phyloP scores from a whole-genome alignment of 1,139 yeast genomes.

The Ogataea hybrid region DNA sequence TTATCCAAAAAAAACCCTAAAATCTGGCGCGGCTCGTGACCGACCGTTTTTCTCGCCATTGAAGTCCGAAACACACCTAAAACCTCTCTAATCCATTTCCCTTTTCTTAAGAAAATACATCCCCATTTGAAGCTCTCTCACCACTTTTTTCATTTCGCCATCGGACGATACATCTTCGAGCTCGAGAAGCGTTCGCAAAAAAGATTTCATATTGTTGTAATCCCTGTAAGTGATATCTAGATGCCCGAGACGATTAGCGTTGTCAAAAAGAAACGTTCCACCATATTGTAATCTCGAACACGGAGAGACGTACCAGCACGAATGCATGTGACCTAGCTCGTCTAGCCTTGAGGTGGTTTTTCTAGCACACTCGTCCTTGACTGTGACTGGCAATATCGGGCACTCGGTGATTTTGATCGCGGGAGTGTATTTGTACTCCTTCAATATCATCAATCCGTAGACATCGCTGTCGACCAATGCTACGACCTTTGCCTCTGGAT shows the following conservation, averaged over 20 bases:
- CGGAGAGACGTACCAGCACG: conserved; percentile 10
- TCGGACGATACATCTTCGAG: conserved; percentile 8
- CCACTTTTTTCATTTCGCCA: conserved; percentile 22
- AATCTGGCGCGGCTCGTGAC: conserved; percentile 1
- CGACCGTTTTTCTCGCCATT: background rate
- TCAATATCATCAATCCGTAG: conserved; percentile 62
- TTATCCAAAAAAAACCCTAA: background rate
- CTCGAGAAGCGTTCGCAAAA: conserved; percentile 19
- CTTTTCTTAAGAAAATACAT: conserved; percentile 32
- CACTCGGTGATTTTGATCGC: conserved; percentile 4
- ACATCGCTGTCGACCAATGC: conserved; percentile 62
- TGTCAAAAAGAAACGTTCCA: conserved; percentile 19
- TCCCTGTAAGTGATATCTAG: conserved; percentile 29
- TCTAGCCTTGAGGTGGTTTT: conserved; percentile 5
- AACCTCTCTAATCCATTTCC: conserved; percentile 14
- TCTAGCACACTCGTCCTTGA: background rate
- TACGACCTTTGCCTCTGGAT: conserved; percentile 41
- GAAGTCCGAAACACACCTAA: conserved; percentile 9
- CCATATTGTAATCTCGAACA: conserved; percentile 14
- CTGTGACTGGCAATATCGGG: background rate
- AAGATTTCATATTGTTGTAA: conserved; percentile 29
- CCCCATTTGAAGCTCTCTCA: conserved; percentile 45
- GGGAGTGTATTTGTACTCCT: conserved; percentile 34
- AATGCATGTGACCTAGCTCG: conserved; percentile 8
- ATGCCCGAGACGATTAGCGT: conserved; percentile 11